A percentile compares a stretch with the other conserved stretches of the same genome.
Conservation (phyloP, 2,329 filamentous ascomycete genomes). For the Exophiala sp. region DNA sequence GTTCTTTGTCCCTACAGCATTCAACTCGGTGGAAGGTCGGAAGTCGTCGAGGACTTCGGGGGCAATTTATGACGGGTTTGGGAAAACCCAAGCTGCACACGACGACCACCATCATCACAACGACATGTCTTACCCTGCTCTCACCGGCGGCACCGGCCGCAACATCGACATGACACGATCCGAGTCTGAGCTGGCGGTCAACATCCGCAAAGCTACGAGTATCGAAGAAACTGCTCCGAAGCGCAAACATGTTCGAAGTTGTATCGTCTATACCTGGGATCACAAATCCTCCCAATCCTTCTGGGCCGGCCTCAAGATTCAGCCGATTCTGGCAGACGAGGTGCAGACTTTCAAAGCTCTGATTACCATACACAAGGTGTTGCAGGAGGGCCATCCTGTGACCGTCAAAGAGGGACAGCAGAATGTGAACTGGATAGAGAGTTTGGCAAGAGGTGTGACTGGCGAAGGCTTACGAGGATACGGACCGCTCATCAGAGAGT, state of each 20-base stretch:
- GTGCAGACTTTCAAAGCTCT: constrained; percentile 98
- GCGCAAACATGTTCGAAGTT: constrained; percentile 90
- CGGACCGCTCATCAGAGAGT: constrained; percentile 88
- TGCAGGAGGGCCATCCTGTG: constrained; percentile 91
- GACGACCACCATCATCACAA: constrained; percentile 11
- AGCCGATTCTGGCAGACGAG: constrained; percentile 97
- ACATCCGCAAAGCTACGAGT: constrained; percentile 66
- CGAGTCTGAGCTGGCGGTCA: constrained; percentile 62
- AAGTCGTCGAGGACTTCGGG: constrained; percentile 9
- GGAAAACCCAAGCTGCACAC: constrained; percentile 14
- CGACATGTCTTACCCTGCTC: constrained; percentile 24
- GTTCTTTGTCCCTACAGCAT: constrained; percentile 14
- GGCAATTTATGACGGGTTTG: constrained; percentile 24
- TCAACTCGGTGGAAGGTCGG: constrained; percentile 8
- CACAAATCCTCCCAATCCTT: constrained; percentile 93
- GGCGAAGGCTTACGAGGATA: constrained; percentile 85
- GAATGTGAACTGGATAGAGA: constrained; percentile 88
- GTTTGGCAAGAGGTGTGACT: constrained; percentile 74
- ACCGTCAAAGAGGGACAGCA: constrained; percentile 84
- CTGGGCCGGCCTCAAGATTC: constrained; percentile 92
- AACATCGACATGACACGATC: constrained; percentile 37
- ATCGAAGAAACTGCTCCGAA: constrained; percentile 46
- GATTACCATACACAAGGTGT: constrained; percentile 94
- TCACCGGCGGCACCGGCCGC: constrained; percentile 23
- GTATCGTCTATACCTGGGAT: constrained; percentile 99